Evolutionary conservation across 345 rosid species (phyloP), one percentile per base, ranked within the genome.

Genomic region (Gossypium raimondii): DNA sequence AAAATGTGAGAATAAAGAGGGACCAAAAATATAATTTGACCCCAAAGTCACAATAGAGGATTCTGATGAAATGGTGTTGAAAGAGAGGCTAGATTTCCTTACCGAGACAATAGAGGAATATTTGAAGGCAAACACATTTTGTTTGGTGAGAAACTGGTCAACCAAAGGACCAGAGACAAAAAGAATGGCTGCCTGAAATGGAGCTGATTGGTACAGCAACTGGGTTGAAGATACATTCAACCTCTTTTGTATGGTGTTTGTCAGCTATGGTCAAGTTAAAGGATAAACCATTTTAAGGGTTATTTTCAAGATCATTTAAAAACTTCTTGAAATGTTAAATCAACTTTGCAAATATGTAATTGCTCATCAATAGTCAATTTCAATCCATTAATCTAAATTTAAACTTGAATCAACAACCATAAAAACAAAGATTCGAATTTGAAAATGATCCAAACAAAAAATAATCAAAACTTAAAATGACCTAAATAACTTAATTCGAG

Each of bases 131-230:
- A 95, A 95, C 29, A 95, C 99, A 50, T 83, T 95, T 76, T 87
- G 93, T 62, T 87, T 75, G 78, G 98, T 95, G 79, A 95, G 98
- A 81, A 76, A 84, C 53, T 90, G 90, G 77, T 95, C 99, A 4
- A 95, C 99, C 53, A 95, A 70, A 13, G 99, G 99, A 65, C 99
- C 99, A 0, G 97, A 91, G 48, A 95, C 94, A 62, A 95, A 95
- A 47, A 95, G 94, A 83, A 93, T 78, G n/a, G 96, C 99, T 7
- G 99, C 97, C 83, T 95, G 99, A 79, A 93, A 95, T 48, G 99
- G 99, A 2, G 99, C 99, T 2, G 99, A 95, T 29, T 95, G 99
- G 80, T 95, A 95, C 10, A 93, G 88, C 75, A 95, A 84, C 86
- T 95, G 99, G 20, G 99, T 95, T 53, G 99, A 93, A 65, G 99